These are phyloP conservation scores for Sonneratia alba DNA, from an alignment of 345 rosid species.

Conservation along the genomic window DNA sequence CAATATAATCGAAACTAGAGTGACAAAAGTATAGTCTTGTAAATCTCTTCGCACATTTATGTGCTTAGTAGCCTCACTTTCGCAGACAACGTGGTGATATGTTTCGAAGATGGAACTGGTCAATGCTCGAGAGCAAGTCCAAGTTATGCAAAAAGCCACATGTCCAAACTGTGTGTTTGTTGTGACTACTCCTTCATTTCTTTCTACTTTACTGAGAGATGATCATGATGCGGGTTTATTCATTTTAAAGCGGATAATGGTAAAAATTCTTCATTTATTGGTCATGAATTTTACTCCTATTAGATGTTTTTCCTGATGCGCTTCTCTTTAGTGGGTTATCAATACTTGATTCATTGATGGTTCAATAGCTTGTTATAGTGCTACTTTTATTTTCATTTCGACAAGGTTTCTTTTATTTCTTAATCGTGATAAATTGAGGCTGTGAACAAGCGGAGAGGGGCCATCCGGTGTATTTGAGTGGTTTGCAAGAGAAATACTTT, in stretches of 20 bases:
- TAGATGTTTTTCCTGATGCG: too few relatives aligned
- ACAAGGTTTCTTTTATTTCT: not conserved
- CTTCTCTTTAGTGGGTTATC: not conserved
- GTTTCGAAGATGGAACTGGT: constrained; percentile 79
- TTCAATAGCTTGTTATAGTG: not conserved
- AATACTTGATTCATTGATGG: not conserved
- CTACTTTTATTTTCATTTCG: not conserved
- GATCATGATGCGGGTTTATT: constrained; percentile 24
- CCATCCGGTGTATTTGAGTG: constrained; percentile 66
- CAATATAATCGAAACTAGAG: too few relatives aligned
- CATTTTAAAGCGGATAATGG: constrained; percentile 90
- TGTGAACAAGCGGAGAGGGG: constrained; percentile 81
- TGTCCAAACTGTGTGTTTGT: constrained; percentile 38
- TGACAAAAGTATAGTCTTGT: too few relatives aligned
- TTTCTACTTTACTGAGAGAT: constrained; percentile 13
- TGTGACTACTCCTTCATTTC: too few relatives aligned
- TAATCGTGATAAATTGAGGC: not conserved
- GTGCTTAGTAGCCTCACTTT: constrained; percentile 7
- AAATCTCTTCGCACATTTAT: too few relatives aligned
- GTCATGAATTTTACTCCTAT: too few relatives aligned
- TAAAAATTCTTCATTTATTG: constrained; percentile 13
- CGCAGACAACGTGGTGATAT: constrained; percentile 87
- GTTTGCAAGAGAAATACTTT: constrained; percentile 84
- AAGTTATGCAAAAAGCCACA: constrained; percentile 40
- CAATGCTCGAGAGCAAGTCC: constrained; percentile 66